These are phyloP conservation scores for Liquidambar formosana DNA, from an alignment of 164 flowering plant genomes.

Conservation along the genomic window DNA sequence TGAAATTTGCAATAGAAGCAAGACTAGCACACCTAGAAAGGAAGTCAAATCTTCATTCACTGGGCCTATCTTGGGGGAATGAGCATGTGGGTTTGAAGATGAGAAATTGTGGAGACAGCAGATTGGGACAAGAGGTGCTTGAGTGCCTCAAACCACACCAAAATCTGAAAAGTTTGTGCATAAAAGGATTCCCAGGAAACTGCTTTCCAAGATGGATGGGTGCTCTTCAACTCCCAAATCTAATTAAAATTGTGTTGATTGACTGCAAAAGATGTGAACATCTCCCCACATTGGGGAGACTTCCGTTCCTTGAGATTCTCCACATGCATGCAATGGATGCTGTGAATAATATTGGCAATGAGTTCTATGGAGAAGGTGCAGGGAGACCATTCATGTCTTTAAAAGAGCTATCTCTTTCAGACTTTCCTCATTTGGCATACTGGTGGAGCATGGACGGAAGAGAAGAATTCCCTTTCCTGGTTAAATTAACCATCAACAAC, in stretches of 20 bases:
- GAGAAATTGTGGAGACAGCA: background rate
- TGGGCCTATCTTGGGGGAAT: conserved; percentile 16
- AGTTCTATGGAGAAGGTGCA: conserved; percentile 7
- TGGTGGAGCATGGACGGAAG: conserved; percentile 8
- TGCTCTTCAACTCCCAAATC: conserved; percentile 1
- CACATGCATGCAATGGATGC: conserved; percentile 10
- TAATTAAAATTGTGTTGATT: conserved; percentile 5
- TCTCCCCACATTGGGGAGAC: no score
- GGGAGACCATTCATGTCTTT: conserved; percentile 7
- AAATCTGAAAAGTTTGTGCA: conserved; percentile 18
- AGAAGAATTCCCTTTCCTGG: conserved; percentile 6
- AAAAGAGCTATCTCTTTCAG: conserved; percentile 1
- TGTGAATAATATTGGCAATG: background rate
- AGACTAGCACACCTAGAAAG: background rate
- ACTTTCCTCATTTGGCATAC: conserved; percentile 12
- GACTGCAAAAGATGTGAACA: conserved; percentile 24
- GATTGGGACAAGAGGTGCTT: conserved; percentile 3
- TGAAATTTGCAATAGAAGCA: background rate
- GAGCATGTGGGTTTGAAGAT: background rate
- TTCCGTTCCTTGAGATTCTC: no score
- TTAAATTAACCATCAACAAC: background rate
- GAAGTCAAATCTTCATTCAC: conserved; percentile 5
- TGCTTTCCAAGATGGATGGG: conserved; percentile 25
- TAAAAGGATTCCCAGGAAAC: no score
- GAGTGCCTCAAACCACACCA: conserved; percentile 23